Evolutionary conservation across 768 basidiomycete species (phyloP).

Genomic region (Termitomyces sp.): DNA sequence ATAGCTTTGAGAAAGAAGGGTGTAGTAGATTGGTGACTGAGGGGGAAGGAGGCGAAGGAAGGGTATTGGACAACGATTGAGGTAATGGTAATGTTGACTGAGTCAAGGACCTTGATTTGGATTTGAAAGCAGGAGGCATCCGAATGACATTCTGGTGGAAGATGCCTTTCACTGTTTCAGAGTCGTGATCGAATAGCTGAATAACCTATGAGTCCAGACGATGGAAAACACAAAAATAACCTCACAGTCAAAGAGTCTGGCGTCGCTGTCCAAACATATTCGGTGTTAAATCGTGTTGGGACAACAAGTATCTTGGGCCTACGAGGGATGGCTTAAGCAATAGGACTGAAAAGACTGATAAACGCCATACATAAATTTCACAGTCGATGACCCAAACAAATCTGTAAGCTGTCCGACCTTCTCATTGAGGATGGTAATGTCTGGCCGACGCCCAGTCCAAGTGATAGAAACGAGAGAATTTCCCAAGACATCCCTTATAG

Average conservation of each 20-base stretch:
- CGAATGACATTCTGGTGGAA: constrained; percentile 47
- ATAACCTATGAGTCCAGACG: constrained; percentile 1
- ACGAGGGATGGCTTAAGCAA: constrained; percentile 4
- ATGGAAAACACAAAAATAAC: constrained; percentile 2
- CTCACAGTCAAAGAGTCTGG: constrained; percentile 45
- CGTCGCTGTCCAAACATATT: constrained; percentile 57
- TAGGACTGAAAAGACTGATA: background rate
- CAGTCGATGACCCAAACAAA: constrained; percentile 52
- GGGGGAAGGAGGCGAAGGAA: constrained; percentile 1
- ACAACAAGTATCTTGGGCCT: constrained; percentile 57
- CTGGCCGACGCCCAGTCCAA: constrained; percentile 50
- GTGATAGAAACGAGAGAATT: constrained; percentile 37
- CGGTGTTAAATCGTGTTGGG: constrained; percentile 57
- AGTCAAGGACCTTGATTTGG: constrained; percentile 6
- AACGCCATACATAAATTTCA: constrained; percentile 41
- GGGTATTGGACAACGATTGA: constrained; percentile 14
- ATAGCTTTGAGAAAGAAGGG: constrained; percentile 17
- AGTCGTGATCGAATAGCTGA: constrained; percentile 49
- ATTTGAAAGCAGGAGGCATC: constrained; percentile 26
- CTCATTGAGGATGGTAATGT: constrained; percentile 46
- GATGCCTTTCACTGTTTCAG: constrained; percentile 41
- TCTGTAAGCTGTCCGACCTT: constrained; percentile 44
- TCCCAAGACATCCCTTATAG: constrained; percentile 36
- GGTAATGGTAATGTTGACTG: constrained; percentile 1
- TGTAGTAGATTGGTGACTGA: constrained; percentile 6